Percentiles rank a stretch among this genome's conserved stretches.
These are phyloP conservation scores for Centella asiatica DNA, from an alignment of 129 eudicot genomes.

Conservation along the genomic window DNA sequence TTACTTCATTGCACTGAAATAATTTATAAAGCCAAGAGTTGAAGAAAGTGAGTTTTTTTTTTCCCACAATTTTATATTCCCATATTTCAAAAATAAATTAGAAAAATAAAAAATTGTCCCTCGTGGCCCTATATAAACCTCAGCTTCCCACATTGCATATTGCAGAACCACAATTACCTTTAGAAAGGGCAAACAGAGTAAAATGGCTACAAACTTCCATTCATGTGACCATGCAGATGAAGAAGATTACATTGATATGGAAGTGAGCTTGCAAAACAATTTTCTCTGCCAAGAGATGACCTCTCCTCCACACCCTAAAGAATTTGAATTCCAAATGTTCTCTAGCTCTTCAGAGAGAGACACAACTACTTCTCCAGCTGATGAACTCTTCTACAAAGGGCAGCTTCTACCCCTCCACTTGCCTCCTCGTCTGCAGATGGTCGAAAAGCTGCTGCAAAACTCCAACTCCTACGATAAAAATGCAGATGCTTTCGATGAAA, in stretches of 20 bases:
- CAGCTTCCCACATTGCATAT: slow-evolving; percentile 7
- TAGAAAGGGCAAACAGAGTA: slow-evolving; percentile 7
- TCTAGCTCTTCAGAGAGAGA: slow-evolving; percentile 59
- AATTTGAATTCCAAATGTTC: slow-evolving; percentile 82
- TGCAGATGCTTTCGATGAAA: slow-evolving; percentile 29
- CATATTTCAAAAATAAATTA: background rate
- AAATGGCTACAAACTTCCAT: slow-evolving; percentile 15
- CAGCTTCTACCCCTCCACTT: slow-evolving; percentile 92
- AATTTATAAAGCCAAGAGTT: background rate
- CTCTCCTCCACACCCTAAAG: slow-evolving; percentile 34
- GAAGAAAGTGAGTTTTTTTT: slow-evolving; percentile 15
- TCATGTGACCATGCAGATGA: slow-evolving; percentile 40
- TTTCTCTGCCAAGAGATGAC: slow-evolving; percentile 22
- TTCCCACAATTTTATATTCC: slow-evolving; percentile 3
- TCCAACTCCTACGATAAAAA: slow-evolving; percentile 19
- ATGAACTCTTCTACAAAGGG: slow-evolving; percentile 88
- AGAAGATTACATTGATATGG: slow-evolving; percentile 84
- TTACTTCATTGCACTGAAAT: background rate
- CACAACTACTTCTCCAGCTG: slow-evolving; percentile 78
- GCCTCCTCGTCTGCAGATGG: slow-evolving; percentile 74
- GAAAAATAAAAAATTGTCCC: slow-evolving; percentile 9
- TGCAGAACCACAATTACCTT: slow-evolving; percentile 3
- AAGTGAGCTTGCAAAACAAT: slow-evolving; percentile 36
- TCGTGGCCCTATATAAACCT: slow-evolving; percentile 20
- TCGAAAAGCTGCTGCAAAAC: slow-evolving; percentile 51